Evolutionary conservation across 345 rosid genomes (phyloP).

Genomic region (Mangifera indica): DNA sequence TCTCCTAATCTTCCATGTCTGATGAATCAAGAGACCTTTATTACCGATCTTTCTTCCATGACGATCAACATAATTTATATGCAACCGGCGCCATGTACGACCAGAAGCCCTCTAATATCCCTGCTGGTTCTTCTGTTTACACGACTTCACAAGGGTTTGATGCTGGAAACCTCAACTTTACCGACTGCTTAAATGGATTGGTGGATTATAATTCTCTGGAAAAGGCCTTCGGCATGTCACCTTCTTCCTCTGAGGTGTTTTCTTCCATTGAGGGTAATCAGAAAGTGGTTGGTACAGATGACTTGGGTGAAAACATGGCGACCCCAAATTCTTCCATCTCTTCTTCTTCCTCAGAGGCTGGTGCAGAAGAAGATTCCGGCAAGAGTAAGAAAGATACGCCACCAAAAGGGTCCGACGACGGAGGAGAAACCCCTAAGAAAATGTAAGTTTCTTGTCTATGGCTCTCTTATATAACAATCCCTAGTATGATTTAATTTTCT

Average conservation of each 20-base stretch:
- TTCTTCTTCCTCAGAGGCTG: constrained; percentile 64
- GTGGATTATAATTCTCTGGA: constrained; percentile 54
- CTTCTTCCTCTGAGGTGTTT: constrained; percentile 50
- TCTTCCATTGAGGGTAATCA: constrained; percentile 40
- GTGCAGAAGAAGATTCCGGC: constrained; percentile 57
- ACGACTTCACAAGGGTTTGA: constrained; percentile 22
- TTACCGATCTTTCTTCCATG: constrained; percentile 39
- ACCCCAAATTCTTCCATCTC: constrained; percentile 59
- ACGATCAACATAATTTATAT: constrained; percentile 18
- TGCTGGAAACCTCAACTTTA: constrained; percentile 50
- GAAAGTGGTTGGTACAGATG: constrained; percentile 22
- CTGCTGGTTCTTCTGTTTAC: constrained; percentile 25
- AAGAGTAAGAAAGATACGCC: constrained; percentile 42
- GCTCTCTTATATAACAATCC: too few relatives aligned
- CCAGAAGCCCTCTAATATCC: constrained; percentile 15
- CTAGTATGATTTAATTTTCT: too few relatives aligned
- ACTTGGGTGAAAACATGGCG: constrained; percentile 29
- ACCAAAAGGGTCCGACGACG: constrained; percentile 38
- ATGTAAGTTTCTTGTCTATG: constrained; percentile 30
- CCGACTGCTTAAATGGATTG: constrained; percentile 60
- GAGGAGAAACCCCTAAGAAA: constrained; percentile 53
- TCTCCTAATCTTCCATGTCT: constrained; percentile 53
- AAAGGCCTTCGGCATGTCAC: constrained; percentile 49
- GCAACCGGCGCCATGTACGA: constrained; percentile 8
- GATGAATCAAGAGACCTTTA: constrained; percentile 57